Conservation (phyloP, 257 asterid species). For the Henckelia pumila region DNA sequence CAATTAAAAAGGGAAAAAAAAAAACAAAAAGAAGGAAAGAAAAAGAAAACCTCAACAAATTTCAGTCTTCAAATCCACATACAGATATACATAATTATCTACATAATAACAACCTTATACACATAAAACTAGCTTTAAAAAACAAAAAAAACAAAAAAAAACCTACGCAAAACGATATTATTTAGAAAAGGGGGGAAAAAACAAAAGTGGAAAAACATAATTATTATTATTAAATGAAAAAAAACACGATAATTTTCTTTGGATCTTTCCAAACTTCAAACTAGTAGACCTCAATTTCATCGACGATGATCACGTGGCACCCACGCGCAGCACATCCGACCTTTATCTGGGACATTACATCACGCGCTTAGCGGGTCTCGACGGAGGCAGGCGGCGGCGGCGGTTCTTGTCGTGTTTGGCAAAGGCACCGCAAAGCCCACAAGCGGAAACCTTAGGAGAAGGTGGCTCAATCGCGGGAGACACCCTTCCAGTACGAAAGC, state of each 20-base stretch:
- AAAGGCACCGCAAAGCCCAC: conserved; percentile 53
- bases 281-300: conserved; percentile 27
- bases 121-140: background rate
- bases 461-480: conserved; percentile 53
- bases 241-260: background rate
- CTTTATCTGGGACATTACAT: conserved; percentile 20
- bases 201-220: background rate
- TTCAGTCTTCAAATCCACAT: background rate
- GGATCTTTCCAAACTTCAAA: conserved; percentile 11
- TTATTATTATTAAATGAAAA: background rate
- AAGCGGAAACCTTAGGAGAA: conserved; percentile 51
- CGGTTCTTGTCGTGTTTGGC: conserved; percentile 34
- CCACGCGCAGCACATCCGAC: conserved; percentile 18
- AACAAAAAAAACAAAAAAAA: too few species aligned
- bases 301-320: conserved; percentile 9
- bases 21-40: too few species aligned
- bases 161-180: too few species aligned
- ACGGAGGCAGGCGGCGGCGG: conserved; percentile 19
- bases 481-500: conserved; percentile 44
- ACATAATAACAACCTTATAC: background rate
- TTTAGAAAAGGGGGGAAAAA: too few species aligned
- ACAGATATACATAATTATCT: background rate
- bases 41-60: background rate
- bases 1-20: too few species aligned
- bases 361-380: conserved; percentile 39